Base-by-base conservation (phyloP, 768 basidiomycete species). In the Agrocybe praecox region DNA sequence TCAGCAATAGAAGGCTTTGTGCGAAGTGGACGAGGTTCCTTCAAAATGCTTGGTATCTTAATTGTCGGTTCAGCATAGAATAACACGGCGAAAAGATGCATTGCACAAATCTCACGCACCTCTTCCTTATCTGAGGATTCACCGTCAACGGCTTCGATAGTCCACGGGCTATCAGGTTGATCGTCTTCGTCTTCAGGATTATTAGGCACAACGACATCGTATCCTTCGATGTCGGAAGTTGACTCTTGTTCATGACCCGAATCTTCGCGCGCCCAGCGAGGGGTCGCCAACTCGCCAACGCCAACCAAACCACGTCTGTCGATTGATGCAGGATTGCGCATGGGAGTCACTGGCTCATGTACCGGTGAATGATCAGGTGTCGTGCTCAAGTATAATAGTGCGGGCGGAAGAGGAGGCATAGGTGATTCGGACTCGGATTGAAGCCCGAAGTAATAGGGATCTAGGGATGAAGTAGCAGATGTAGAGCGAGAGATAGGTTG, bases 241-340 rank as follows among this genome's bases (percentile, higher is more conserved):
- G 60, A 56, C 21, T 64, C 52, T 24, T 65, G 54, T 22, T 55
- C 45, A 45, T 65, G 59, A 49, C 58, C 62, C 6, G 56, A 46
- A 15, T 57, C 79, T 24, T 74, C 69, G 67, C 83, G 83, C 57
- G 82, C 82, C 96, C 95, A 99, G 58, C 95, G 84, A 47, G 97
- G 97, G n/a, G 97, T 99, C 18, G 94, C 79, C 29, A 98, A 84
- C 73, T 99, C 97, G 34, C 97, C 97, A 6, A 98, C 91, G 22
- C 97, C 97, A 52, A 98, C 86, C 40, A 98, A 85, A 34, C 87
- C 90, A 17, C 86, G 82, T 56, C 97, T 82, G 75, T 98, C 95
- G 58, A 94, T 94, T 62, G 76, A 70, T 19, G 90, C 85, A 19
- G 90, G 89, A 74, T 94, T 88, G 57, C 84, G 81, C 32, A 81